Base-by-base conservation (phyloP, 352 stramenopile genomes). In the Globisporangium solare region DNA sequence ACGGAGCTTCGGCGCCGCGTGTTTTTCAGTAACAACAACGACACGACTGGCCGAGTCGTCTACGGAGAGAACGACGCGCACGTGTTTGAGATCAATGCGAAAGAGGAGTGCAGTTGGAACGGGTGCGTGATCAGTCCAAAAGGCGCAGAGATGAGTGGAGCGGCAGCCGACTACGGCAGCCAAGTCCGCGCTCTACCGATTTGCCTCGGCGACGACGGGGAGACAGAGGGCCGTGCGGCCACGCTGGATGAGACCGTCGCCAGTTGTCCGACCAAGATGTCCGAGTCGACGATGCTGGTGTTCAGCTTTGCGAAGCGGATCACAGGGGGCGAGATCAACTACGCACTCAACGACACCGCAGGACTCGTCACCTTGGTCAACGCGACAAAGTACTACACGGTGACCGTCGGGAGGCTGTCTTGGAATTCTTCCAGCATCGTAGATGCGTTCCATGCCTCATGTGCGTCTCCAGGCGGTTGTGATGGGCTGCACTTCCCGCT, bases 251-350 rank as follows among this genome's bases (percentile, higher is more conserved):
- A 51, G 17, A 41, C 68, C 15, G 51, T 53, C 0, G 63, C 14
- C 10, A 55, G 49, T 6, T 85, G 74, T 47, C 45, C 60, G 2
- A 35, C 51, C 27, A 35, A 35, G 18, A 63, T 49, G 2, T 79
- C 74, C 5, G 63, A 60, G 14, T 59, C 35, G 22, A 79, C 74
- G 15, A 61, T 76, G 57, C 57, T 85, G n/a, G 70, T 82, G 1
- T 53, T 83, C n/a, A 85, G 72, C 60, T 80, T 85, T 63, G 71
- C 74, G 0, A 82, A 78, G 52, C 70, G 72, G 6, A 72, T 84
- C 21, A 42, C 68, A 3, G 74, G 74, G 12, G 71, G 78, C 21
- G 65, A 63, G 21, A 81, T 82, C 20, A 66, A 61, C 15, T 68
- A 58, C 0, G 24, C 22, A 10, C 45, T 54, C 45, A 61, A 54